Percentiles rank a stretch among this genome's conserved stretches.
These are phyloP conservation scores for Rhodosporidiobolus sp. DNA, from an alignment of 768 basidiomycete species.

Conservation along the genomic window DNA sequence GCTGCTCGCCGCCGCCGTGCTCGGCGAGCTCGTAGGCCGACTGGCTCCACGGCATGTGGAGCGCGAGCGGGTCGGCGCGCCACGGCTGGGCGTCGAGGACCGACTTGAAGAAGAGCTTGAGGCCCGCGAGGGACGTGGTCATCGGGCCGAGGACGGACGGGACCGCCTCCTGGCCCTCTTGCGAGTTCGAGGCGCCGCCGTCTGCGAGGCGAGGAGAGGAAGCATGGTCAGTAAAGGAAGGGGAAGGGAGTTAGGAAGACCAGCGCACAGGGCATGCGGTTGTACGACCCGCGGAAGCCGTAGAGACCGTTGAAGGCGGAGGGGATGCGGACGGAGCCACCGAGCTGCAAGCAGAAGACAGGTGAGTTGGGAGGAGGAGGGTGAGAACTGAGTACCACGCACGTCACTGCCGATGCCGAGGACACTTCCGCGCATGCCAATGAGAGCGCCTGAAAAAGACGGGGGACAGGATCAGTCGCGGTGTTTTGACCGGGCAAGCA, in stretches of 20 bases:
- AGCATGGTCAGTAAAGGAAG: too few relatives aligned
- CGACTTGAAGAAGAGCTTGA: slow-evolving; percentile 65
- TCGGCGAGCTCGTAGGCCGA: slow-evolving; percentile 61
- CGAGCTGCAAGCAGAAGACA: not conserved
- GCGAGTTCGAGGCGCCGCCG: slow-evolving; percentile 60
- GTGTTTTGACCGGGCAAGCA: too few relatives aligned
- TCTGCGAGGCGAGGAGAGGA: not conserved
- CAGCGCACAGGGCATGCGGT: slow-evolving; percentile 65
- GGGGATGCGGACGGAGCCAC: slow-evolving; percentile 61
- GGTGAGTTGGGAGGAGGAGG: too few relatives aligned
- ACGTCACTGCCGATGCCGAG: slow-evolving; percentile 43
- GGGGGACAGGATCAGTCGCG: too few relatives aligned
- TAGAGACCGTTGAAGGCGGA: slow-evolving; percentile 67
- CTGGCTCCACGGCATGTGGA: slow-evolving; percentile 63
- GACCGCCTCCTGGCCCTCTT: slow-evolving; percentile 66
- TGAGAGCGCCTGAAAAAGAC: slow-evolving; percentile 34
- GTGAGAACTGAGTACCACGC: slow-evolving; percentile 59
- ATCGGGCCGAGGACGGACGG: slow-evolving; percentile 74
- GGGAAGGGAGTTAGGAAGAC: too few relatives aligned
- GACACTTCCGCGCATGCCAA: slow-evolving; percentile 40
- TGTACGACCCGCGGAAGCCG: slow-evolving; percentile 66
- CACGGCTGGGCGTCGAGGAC: slow-evolving; percentile 64
- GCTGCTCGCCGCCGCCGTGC: slow-evolving; percentile 56
- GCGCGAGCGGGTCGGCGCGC: slow-evolving; percentile 61
- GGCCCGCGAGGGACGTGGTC: slow-evolving; percentile 58